Base-by-base conservation (phyloP, 2,329 filamentous ascomycete genomes). In the Colletotrichum viniferum region DNA sequence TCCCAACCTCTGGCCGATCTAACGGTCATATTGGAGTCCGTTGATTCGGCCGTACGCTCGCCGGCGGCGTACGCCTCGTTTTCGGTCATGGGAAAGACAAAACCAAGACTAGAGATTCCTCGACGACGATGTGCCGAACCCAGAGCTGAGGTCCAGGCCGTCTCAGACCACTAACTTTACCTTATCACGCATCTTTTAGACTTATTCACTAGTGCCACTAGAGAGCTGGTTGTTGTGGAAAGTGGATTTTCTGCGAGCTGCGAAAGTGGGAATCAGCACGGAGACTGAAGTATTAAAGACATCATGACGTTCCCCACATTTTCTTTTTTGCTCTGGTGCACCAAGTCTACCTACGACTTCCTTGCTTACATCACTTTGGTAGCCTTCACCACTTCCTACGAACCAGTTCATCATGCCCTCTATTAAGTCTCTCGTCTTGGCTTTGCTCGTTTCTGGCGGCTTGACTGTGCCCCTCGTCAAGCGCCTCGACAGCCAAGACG, bases 131-230 rank as follows among this genome's bases (percentile, higher is more conserved):
- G 48, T 68, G 26, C 36, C 58, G 43, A 60, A 18, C 18, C 4
- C 5, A 58, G 9, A 28, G 56, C 32, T 28, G 24, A 52, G n/a
- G 38, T 30, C 10, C 21, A 26, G 56, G 64, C 14, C 8, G 58
- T 48, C 69, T 73, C 64, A 55, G 69, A 30, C 16, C n/a, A 26
- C 18, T 28, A 68, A 68, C 69, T 60, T 61, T 73, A 76, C 58
- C 58, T 73, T 69, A 64, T 32, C 34, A 13, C 13, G 13, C 9
- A 14, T 10, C 30, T 21, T 52, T 58, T 48, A 73, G 43, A 38
- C 64, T 64, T 52, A 32, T 30, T 73, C 24, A 18, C 56, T 21
- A 38, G 58, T 26, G 16, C 26, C 24, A 18, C 1, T 21, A 18
- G 7, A 24, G 38, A 12, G 18, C 18, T 48, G 38, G 1, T n/a